Evolutionary conservation across 1,284 basidiomycete genomes (phyloP).

Genomic region (Fomitopsis palustris): DNA sequence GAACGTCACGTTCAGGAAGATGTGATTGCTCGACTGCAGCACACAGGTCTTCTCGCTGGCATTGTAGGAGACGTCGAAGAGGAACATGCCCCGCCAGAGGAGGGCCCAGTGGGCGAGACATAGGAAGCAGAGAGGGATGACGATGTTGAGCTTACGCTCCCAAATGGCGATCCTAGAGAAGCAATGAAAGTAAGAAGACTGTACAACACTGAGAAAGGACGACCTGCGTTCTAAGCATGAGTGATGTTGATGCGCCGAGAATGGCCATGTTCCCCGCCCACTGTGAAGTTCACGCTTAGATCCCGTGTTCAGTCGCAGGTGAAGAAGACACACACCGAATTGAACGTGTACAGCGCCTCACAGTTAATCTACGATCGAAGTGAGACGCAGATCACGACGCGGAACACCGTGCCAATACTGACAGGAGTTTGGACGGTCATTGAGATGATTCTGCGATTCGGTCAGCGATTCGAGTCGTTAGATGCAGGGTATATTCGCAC

Average conservation of each 20-base stretch:
- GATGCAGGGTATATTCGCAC: conserved; percentile 11
- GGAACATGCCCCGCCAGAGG: conserved; percentile 66
- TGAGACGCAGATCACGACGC: background rate
- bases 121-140: conserved; percentile 47
- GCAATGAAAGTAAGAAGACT: background rate
- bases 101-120: conserved; percentile 64
- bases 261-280: conserved; percentile 65
- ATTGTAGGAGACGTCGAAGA: conserved; percentile 55
- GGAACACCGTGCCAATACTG: background rate
- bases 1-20: conserved; percentile 59
- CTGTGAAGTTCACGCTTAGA: conserved; percentile 27
- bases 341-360: conserved; percentile 63
- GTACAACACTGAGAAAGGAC: background rate
- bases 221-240: conserved; percentile 67
- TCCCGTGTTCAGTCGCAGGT: background rate
- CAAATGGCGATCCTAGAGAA: conserved; percentile 60
- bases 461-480: background rate
- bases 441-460: conserved; percentile 47
- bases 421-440: conserved; percentile 46
- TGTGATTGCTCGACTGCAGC: conserved; percentile 48
- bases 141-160: conserved; percentile 51
- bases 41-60: conserved; percentile 36
- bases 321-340: conserved; percentile 40
- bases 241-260: conserved; percentile 58
- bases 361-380: conserved; percentile 55